A percentile compares a stretch with the other conserved stretches of the same genome.
These are phyloP conservation scores for Talaromyces funiculosus DNA, from an alignment of 2,329 filamentous ascomycete species.

Conservation along the genomic window DNA sequence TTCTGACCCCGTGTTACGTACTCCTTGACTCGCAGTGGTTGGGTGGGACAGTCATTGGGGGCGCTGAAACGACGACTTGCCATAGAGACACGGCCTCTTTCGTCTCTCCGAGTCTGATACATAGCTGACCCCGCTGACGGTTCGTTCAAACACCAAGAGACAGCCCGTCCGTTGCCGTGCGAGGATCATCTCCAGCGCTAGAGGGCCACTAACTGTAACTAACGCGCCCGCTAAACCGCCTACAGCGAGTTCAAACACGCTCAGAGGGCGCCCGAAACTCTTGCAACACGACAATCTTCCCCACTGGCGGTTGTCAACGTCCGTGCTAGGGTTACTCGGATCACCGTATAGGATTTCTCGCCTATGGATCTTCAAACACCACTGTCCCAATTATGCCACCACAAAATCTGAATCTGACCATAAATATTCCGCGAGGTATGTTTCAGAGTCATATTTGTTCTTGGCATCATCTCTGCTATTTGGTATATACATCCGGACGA, in stretches of 20 bases:
- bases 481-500: background rate
- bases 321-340: background rate
- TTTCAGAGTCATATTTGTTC: background rate
- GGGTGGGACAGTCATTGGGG: background rate
- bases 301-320: conserved; percentile 10
- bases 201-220: background rate
- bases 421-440: conserved; percentile 6
- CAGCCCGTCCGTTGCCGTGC: background rate
- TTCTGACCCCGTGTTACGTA: background rate
- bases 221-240: conserved; percentile 6
- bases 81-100: too few species aligned
- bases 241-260: conserved; percentile 12
- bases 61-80: background rate
- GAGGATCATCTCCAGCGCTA: background rate
- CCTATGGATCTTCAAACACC: conserved; percentile 4
- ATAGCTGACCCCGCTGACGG: background rate
- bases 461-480: background rate
- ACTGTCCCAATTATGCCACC: background rate
- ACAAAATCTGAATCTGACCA: conserved; percentile 6
- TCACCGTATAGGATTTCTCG: background rate
- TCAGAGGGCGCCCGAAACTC: background rate
- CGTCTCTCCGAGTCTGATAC: background rate
- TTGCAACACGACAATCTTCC: background rate
- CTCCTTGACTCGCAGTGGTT: background rate
- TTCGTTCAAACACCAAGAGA: background rate